Evolutionary conservation across 805 yeast species (phyloP).

Genomic region (Schizosaccharomyces lindneri): DNA sequence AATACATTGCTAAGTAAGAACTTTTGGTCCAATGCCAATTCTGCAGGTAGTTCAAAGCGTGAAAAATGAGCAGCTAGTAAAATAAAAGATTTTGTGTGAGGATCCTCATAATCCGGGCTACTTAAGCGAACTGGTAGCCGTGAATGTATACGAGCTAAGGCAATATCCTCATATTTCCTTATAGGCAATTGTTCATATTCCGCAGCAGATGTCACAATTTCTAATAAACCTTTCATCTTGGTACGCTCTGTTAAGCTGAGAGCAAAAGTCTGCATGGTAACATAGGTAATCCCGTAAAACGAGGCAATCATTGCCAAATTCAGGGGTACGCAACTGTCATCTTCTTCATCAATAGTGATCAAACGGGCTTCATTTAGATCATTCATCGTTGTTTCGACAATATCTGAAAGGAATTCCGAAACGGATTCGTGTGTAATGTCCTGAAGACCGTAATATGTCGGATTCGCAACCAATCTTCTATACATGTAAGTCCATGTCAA

Average conservation of each 20-base stretch:
- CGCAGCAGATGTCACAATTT: conserved; percentile 35
- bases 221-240: conserved; percentile 36
- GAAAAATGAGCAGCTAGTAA: conserved; percentile 64
- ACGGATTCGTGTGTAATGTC: conserved; percentile 41
- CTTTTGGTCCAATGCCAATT: conserved; percentile 32
- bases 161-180: conserved; percentile 30
- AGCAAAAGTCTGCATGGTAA: conserved; percentile 39
- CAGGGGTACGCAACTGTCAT: conserved; percentile 25
- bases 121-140: conserved; percentile 36
- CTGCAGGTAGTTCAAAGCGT: conserved; percentile 35
- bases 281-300: conserved; percentile 38
- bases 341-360: conserved; percentile 26
- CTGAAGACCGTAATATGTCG: conserved; percentile 64
- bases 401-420: conserved; percentile 60
- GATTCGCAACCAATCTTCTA: conserved; percentile 55
- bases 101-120: conserved; percentile 15
- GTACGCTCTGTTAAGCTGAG: conserved; percentile 28
- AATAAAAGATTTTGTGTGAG: conserved; percentile 45
- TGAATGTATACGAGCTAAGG: conserved; percentile 27
- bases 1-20: conserved; percentile 25
- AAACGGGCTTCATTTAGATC: conserved; percentile 38
- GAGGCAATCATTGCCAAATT: conserved; percentile 56
- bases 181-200: conserved; percentile 49
- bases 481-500: conserved; percentile 63
- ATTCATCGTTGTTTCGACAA: conserved; percentile 44